Evolutionary conservation across 2,329 filamentous ascomycete genomes (phyloP).

Genomic region (Trichophyton schoenleinii): DNA sequence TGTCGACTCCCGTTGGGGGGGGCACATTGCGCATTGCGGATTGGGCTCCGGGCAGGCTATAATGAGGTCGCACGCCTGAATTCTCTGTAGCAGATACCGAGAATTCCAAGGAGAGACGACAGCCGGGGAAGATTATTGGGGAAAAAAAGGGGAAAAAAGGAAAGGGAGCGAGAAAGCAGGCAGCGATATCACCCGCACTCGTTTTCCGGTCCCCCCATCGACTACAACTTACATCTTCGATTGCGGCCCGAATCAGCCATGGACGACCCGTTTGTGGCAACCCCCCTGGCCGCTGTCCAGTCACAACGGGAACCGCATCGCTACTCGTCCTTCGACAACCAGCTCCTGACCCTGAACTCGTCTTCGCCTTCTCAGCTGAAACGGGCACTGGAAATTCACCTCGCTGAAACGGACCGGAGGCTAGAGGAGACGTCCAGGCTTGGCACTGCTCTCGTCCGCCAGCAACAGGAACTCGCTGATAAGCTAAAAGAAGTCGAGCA

Average conservation of each 20-base stretch:
- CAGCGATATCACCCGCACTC: not conserved
- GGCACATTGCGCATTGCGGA: not conserved
- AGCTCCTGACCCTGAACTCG: constrained; percentile 67
- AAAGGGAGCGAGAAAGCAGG: not conserved
- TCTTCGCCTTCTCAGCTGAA: constrained; percentile 78
- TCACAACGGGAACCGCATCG: constrained; percentile 43
- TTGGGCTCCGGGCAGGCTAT: not conserved
- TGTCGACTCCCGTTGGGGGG: not conserved
- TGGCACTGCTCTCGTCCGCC: constrained; percentile 74
- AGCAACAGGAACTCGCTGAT: constrained; percentile 71
- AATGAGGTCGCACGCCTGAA: constrained; percentile 4
- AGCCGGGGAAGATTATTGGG: not conserved
- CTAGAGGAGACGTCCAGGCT: constrained; percentile 84
- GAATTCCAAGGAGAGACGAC: constrained; percentile 1
- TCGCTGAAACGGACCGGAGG: constrained; percentile 81
- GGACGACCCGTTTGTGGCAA: constrained; percentile 49
- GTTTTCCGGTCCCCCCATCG: too few species aligned
- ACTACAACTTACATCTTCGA: not conserved
- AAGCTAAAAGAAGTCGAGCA: constrained; percentile 74
- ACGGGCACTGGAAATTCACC: constrained; percentile 76
- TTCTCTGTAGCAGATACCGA: not conserved
- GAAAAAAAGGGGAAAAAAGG: not conserved
- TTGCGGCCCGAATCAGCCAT: constrained; percentile 15
- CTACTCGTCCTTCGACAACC: constrained; percentile 71
- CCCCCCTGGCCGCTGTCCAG: constrained; percentile 32